These are phyloP conservation scores for Leishmania major DNA, from an alignment of 208 protist genomes.

Conservation along the genomic window DNA sequence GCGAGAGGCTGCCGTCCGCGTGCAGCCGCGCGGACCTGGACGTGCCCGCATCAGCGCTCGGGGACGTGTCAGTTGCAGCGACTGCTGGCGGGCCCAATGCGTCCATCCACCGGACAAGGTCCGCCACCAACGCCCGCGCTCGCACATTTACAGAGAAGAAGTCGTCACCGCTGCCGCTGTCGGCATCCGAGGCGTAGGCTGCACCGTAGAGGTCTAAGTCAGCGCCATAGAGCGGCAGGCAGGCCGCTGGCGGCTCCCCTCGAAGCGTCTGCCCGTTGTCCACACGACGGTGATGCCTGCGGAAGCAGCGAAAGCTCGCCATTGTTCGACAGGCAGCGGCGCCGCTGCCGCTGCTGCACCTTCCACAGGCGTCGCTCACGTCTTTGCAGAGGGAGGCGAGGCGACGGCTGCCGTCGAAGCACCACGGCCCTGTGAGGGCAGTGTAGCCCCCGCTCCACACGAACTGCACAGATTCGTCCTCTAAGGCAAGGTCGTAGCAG, in stretches of 20 bases:
- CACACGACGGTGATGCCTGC: constrained; percentile 21
- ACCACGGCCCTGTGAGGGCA: constrained; percentile 29
- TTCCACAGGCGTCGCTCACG: neutral
- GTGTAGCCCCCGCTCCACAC: constrained; percentile 25
- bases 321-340: neutral
- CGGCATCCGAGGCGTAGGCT: constrained; percentile 42
- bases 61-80: neutral
- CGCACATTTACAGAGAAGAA: constrained; percentile 53
- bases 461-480: constrained; percentile 31
- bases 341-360: neutral
- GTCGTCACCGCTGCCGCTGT: constrained; percentile 15
- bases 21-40: neutral
- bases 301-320: constrained; percentile 19
- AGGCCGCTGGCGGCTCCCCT: constrained; percentile 6
- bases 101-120: constrained; percentile 39
- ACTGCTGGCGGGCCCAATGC: constrained; percentile 12
- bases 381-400: constrained; percentile 17
- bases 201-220: constrained; percentile 44
- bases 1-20: constrained; percentile 1
- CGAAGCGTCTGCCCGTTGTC: constrained; percentile 17
- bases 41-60: neutral
- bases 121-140: constrained; percentile 36
- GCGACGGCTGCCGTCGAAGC: constrained; percentile 13
- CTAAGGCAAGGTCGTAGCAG: constrained; percentile 19
- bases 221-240: constrained; percentile 20